These are phyloP conservation scores for Penicillium sp. DNA, from an alignment of 2,329 filamentous ascomycete species.

Conservation along the genomic window DNA sequence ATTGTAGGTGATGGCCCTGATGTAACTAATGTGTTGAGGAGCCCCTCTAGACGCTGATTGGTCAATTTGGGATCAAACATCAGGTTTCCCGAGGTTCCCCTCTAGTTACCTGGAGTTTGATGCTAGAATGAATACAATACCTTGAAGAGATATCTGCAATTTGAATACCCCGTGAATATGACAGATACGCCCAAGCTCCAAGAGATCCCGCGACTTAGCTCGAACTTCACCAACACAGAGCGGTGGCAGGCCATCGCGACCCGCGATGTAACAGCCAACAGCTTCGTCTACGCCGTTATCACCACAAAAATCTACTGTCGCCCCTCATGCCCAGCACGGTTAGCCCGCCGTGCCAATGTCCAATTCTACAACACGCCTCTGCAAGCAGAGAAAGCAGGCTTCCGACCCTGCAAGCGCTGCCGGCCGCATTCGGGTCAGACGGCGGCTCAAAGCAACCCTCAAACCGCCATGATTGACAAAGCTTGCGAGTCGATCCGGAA, in stretches of 20 bases:
- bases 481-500: constrained; percentile 28
- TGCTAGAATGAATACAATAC: no score
- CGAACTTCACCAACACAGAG: constrained; percentile 22
- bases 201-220: constrained; percentile 20
- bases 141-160: not conserved
- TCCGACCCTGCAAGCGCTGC: constrained; percentile 49
- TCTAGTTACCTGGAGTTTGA: not conserved
- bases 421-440: constrained; percentile 25
- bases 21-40: no score
- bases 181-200: not conserved
- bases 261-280: constrained; percentile 38
- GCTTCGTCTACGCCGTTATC: constrained; percentile 50
- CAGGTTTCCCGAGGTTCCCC: not conserved
- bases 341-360: constrained; percentile 51
- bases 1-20: not conserved
- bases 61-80: constrained; percentile 9
- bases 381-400: constrained; percentile 45
- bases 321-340: constrained; percentile 48
- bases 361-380: constrained; percentile 43
- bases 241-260: constrained; percentile 40
- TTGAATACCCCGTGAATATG: not conserved
- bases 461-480: constrained; percentile 24
- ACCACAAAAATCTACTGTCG: constrained; percentile 51
- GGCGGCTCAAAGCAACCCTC: constrained; percentile 25
- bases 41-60: constrained; percentile 2